Evolutionary conservation across 768 basidiomycete species (phyloP), one percentile per base, ranked within the genome.

Genomic region (Termitomyces sp.): DNA sequence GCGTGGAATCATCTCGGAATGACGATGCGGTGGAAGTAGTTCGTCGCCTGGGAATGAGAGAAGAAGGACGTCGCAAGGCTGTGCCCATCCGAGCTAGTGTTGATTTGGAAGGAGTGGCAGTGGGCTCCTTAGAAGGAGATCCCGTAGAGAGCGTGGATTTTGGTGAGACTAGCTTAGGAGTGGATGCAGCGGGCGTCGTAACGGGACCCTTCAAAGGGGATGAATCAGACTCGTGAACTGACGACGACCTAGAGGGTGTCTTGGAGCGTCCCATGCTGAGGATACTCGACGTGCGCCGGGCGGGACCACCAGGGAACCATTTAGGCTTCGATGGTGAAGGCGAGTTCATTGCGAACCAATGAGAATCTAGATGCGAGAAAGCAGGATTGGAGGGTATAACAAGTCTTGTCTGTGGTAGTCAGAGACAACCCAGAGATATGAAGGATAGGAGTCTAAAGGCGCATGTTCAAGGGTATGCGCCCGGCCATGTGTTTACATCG

Each of bases 1-100:
- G 42, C 14, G 11, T 53, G 19, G 56, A 46, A 12, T 47, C 38
- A 48, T 57, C 56, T 42, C 46, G 43, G 10, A 48, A 23, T 10
- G 56, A 57, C 0, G 56, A 57, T 33, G 51, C 41, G 43, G 41
- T 52, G 19, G 56, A 57, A 4, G 51, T 53, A 30, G 56, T 57
- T 30, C 56, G 56, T 41, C 56, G 56, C 35, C 56, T 53, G 15
- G 56, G 56, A 28, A 57, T 57, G 35, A 57, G 56, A 17, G 56
- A 53, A 43, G 56, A 57, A 30, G 56, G 50, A 15, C 56, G 45
- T 23, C 56, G 56, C 4, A 57, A 31, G 30, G 31, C 56, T 17
- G 50, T 50, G 9, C 56, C 50, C 56, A 57, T 43, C 6, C 56
- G 51, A 42, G 56, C 38, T 30, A 57, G 40, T 35, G 23, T 11